Base-by-base conservation (phyloP, 2,329 filamentous ascomycete genomes). In the Alternaria consortialis region DNA sequence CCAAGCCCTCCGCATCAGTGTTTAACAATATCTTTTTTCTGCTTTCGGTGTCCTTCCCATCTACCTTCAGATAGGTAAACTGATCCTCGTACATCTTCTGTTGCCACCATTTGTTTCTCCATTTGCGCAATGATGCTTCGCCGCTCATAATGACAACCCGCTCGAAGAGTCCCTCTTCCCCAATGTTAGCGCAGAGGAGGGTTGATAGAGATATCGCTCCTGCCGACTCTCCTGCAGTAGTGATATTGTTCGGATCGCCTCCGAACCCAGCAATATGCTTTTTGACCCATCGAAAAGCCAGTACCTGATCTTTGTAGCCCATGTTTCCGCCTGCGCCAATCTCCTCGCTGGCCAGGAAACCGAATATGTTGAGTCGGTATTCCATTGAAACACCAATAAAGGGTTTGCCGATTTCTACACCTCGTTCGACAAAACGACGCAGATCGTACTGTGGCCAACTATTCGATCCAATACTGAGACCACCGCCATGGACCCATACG, bases 401-500 rank as follows among this genome's bases (percentile, higher is more conserved):
- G 0, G 84, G 84, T 15, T 80, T 74, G 0, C 76, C 79, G n/a
- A 79, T 77, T 8, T 80, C 74, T 0, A 73, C 69, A 1, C 81
- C 81, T 8, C 83, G 65, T 58, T 80, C 77, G 0, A 85, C 82
- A 13, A 87, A 69, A 1, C 76, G 74, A 1, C 68, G 71, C 11
- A 83, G 70, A 57, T 86, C 62, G 65, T 84, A 85, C 53, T 86
- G 83, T 1, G 85, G 85, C 81, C 83, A 87, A 5, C 76, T 83
- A 40, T 82, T 84, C 3, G 81, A 81, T 7, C 84, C 85, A 8
- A 82, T 77, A 7, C 75, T 74, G 36, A 84, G 79, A 0, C 81
- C 84, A n/a, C 85, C 84, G 1, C 85, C 85, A 59, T 87, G 84
- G 4, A 87, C 79, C 68, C 84, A 85, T 2, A 83, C 77, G 27